Evolutionary conservation across 1,284 basidiomycete genomes (phyloP).

Genomic region (Hymenochaete sp.): DNA sequence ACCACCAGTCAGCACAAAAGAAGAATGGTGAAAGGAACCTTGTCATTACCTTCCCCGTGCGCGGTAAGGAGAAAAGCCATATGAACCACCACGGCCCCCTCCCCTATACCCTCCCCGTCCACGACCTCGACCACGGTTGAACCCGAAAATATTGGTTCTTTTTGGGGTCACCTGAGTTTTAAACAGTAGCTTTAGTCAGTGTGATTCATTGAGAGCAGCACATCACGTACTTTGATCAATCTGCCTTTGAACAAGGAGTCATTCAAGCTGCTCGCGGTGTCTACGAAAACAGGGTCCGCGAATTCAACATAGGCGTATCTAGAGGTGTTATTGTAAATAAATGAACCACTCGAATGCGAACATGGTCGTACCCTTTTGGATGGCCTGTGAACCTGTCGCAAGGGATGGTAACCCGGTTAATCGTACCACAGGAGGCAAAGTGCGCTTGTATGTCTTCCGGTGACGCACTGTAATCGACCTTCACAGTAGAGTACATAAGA

Average conservation of each 20-base stretch:
- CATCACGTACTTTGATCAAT: conserved; percentile 69
- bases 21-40: conserved; percentile 22
- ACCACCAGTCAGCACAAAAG: too few species aligned
- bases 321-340: neutral
- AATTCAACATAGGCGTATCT: conserved; percentile 99
- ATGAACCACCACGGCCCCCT: conserved; percentile 38
- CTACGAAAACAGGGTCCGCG: conserved; percentile 87
- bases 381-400: conserved; percentile 99
- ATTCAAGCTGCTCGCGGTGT: conserved; percentile 91
- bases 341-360: neutral
- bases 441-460: conserved; percentile 98
- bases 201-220: conserved; percentile 6
- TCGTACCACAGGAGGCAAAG: conserved; percentile 95
- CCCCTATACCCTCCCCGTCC: conserved; percentile 61
- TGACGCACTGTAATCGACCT: conserved; percentile 98
- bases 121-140: conserved; percentile 74
- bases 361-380: conserved; percentile 80
- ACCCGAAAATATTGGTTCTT: conserved; percentile 88
- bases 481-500: neutral
- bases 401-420: conserved; percentile 97
- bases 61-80: conserved; percentile 71
- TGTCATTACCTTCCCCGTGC: conserved; percentile 76
- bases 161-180: conserved; percentile 76
- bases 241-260: conserved; percentile 92
- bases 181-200: conserved; percentile 2